Percentiles rank a stretch among this genome's conserved stretches.
Evolutionary conservation across 768 basidiomycete genomes (phyloP).

Genomic region (Lyophyllum semitale): DNA sequence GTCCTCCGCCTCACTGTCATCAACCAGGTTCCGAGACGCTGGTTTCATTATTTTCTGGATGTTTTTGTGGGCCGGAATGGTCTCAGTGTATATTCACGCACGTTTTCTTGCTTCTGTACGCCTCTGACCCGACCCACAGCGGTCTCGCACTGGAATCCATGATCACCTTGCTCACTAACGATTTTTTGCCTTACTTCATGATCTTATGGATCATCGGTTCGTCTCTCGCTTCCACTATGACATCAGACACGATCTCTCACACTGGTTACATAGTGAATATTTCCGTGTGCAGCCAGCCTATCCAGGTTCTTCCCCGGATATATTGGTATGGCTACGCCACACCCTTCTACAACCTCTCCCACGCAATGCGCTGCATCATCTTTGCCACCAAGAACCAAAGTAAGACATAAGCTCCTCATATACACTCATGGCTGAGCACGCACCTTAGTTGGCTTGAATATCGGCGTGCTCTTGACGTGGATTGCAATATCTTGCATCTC

Average conservation of each 20-base stretch:
- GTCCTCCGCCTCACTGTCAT: neutral
- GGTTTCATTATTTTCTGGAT: neutral
- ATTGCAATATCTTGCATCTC: slow-evolving; percentile 53
- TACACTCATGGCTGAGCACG: neutral
- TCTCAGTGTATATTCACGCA: slow-evolving; percentile 57
- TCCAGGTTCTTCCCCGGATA: slow-evolving; percentile 56
- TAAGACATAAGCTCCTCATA: neutral
- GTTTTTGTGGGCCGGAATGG: neutral
- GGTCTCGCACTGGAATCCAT: slow-evolving; percentile 66
- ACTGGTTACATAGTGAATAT: slow-evolving; percentile 48
- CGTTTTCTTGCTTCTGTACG: slow-evolving; percentile 17
- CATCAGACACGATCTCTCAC: neutral
- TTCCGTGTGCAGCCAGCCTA: slow-evolving; percentile 59
- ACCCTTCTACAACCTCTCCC: slow-evolving; percentile 74
- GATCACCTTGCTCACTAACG: slow-evolving; percentile 57
- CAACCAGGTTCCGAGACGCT: neutral
- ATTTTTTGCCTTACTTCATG: slow-evolving; percentile 66
- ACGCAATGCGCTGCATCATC: slow-evolving; percentile 60
- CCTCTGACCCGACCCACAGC: slow-evolving; percentile 26
- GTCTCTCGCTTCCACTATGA: slow-evolving; percentile 10
- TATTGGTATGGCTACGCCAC: slow-evolving; percentile 69
- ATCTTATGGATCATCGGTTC: slow-evolving; percentile 68
- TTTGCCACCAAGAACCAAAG: slow-evolving; percentile 58
- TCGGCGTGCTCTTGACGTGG: slow-evolving; percentile 63
- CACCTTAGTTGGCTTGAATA: slow-evolving; percentile 57